These are phyloP conservation scores for Lepidium africanum DNA, from an alignment of 345 rosid genomes.

Conservation along the genomic window DNA sequence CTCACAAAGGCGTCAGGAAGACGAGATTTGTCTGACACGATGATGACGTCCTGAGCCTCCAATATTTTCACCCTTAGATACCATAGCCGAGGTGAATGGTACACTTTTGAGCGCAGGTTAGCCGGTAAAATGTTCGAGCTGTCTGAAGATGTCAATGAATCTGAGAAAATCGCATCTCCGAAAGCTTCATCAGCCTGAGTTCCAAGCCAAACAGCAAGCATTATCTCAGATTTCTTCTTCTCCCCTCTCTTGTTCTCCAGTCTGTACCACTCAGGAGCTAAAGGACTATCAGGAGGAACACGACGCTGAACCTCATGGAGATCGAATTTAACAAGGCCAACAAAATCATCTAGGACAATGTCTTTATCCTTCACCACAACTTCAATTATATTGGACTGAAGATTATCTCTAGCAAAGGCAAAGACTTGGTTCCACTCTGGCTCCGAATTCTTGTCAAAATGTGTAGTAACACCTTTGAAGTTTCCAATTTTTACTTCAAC, in stretches of 20 bases:
- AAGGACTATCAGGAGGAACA: conserved; percentile 87
- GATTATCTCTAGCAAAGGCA: conserved; percentile 65
- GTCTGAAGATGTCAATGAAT: conserved; percentile 45
- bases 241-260: conserved; percentile 51
- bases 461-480: conserved; percentile 63
- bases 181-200: conserved; percentile 96
- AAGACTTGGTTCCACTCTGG: conserved; percentile 97
- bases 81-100: conserved; percentile 91
- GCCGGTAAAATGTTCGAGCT: conserved; percentile 35
- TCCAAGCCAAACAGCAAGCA: conserved; percentile 99
- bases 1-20: conserved; percentile 66
- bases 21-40: conserved; percentile 46
- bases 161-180: conserved; percentile 80
- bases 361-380: conserved; percentile 80
- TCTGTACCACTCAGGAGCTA: conserved; percentile 96
- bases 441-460: conserved; percentile 56
- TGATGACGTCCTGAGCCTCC: conserved; percentile 84
- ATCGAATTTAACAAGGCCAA: conserved; percentile 57
- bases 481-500: conserved; percentile 84
- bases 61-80: conserved; percentile 68
- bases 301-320: conserved; percentile 61
- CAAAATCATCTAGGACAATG: conserved; percentile 58
- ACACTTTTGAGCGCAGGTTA: conserved; percentile 77
- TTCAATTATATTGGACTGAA: conserved; percentile 59
- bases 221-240: conserved; percentile 63